phyloP scores from a whole-genome alignment of 805 yeast genomes.

The Metschnikowia cerradonensis region DNA sequence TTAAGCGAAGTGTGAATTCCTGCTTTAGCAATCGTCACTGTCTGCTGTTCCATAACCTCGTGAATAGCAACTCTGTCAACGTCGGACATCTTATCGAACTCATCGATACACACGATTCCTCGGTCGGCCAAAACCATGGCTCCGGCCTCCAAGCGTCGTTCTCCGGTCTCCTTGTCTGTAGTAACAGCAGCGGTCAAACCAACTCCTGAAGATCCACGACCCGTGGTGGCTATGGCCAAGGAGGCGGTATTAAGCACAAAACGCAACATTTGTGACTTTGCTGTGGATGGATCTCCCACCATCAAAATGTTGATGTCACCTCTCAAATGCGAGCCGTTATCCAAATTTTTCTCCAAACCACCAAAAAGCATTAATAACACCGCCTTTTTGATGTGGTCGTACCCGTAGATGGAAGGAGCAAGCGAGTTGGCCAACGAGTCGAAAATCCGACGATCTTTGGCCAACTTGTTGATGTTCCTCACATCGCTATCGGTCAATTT shows the following conservation, averaged over 20 bases:
- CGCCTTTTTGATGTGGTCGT: conserved; percentile 85
- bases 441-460: conserved; percentile 69
- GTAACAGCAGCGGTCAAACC: conserved; percentile 99
- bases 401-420: conserved; percentile 96
- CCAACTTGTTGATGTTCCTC: conserved; percentile 75
- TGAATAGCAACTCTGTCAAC: conserved; percentile 96
- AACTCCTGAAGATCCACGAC: conserved; percentile 99
- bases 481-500: conserved; percentile 76
- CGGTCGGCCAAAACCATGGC: conserved; percentile 98
- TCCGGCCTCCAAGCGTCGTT: conserved; percentile 94
- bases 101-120: conserved; percentile 97
- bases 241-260: conserved; percentile 94
- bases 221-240: conserved; percentile 95
- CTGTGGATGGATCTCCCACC: conserved; percentile 99
- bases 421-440: conserved; percentile 77
- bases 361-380: conserved; percentile 87
- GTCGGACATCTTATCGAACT: conserved; percentile 97
- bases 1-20: conserved; percentile 95
- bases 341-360: conserved; percentile 90
- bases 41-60: conserved; percentile 99
- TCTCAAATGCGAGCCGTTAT: conserved; percentile 93
- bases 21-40: conserved; percentile 96
- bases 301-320: conserved; percentile 94
- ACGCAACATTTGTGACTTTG: conserved; percentile 91
- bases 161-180: conserved; percentile 94